These are phyloP conservation scores for Malbranchea cinnamomea DNA, from an alignment of 2,329 filamentous ascomycete species.

Conservation along the genomic window DNA sequence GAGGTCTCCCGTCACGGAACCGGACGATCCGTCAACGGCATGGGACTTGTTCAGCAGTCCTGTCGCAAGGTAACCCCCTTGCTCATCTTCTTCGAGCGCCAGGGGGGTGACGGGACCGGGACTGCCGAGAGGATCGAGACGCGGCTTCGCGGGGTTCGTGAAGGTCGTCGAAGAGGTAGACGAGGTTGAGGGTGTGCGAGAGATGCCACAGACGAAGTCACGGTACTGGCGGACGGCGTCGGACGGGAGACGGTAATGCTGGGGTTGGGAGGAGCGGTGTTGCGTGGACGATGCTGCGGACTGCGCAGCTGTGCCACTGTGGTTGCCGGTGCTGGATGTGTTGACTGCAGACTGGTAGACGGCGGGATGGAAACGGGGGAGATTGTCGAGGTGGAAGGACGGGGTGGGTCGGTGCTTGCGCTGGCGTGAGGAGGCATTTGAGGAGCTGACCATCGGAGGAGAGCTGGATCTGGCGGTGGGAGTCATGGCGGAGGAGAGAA, in stretches of 20 bases:
- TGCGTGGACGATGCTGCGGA: slow-evolving; percentile 20
- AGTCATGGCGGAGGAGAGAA: too few relatives aligned
- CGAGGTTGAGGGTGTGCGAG: slow-evolving; percentile 18
- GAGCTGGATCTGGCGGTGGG: too few relatives aligned
- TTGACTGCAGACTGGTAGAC: slow-evolving; percentile 24
- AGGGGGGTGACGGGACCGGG: slow-evolving; percentile 33
- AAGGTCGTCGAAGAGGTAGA: slow-evolving; percentile 13
- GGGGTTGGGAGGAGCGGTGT: slow-evolving; percentile 11
- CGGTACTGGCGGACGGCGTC: slow-evolving; percentile 27
- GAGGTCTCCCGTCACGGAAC: slow-evolving; percentile 16
- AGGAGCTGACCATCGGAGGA: too few relatives aligned
- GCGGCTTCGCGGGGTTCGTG: slow-evolving; percentile 28
- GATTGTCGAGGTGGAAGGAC: slow-evolving; percentile 21
- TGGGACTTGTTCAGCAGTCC: too few relatives aligned
- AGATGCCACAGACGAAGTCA: slow-evolving; percentile 25
- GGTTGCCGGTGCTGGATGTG: slow-evolving; percentile 10
- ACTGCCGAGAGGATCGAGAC: slow-evolving; percentile 30
- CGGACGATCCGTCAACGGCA: too few relatives aligned
- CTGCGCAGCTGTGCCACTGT: too few relatives aligned
- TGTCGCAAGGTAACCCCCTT: slow-evolving; percentile 20
- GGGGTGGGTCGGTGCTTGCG: too few relatives aligned
- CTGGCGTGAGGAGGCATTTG: too few relatives aligned
- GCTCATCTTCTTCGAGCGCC: slow-evolving; percentile 24
- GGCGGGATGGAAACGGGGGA: slow-evolving; percentile 33
- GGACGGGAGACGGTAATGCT: slow-evolving; percentile 11